Base-by-base conservation (phyloP, 768 basidiomycete genomes). In the Pisolithus marmoratus region DNA sequence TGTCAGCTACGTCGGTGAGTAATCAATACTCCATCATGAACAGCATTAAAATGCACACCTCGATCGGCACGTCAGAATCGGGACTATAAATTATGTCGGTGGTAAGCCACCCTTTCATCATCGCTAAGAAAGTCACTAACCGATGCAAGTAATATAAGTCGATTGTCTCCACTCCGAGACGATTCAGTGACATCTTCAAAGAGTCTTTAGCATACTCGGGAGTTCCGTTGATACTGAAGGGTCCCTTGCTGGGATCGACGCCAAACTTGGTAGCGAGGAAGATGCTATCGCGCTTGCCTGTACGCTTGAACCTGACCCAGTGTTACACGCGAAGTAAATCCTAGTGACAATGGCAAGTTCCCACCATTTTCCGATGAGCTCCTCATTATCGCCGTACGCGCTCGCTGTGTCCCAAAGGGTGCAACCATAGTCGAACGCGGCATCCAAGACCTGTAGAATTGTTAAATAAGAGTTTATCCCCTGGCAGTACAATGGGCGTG, bases 221-320 rank as follows among this genome's bases (percentile, higher is more conserved):
- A n/a, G 72, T 68, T 23, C 72, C 74, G 23, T 68, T 49, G 51
- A 73, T 44, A 53, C 70, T 50, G 15, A 46, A 48, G 31, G 46
- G 41, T 41, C 26, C 26, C 26, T 46, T 60, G 60, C 52, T 70
- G 64, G 20, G 62, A 67, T 54, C 48, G 24, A 65, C 11, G 14
- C 78, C 78, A 43, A 78, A 79, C 62, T 86, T 85, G 19, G 82
- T 83, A 2, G 82, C 81, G 19, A 86, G 71, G 66, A 84, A 85
- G 19, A 81, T 79, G 14, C 78, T 66, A 48, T 57, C 59, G 15
- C 76, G 66, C 55, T 77, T 77, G 5, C 76, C 77, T 4, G 62
- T 76, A 27, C 60, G 66, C 50, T 72, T 71, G 63, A 81, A 75
- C 76, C 75, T 76, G 52, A 3, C 14, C 19, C 4, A 15, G 19